Conservation (phyloP, 768 basidiomycete species). For the Rhodotorula toruloides region DNA sequence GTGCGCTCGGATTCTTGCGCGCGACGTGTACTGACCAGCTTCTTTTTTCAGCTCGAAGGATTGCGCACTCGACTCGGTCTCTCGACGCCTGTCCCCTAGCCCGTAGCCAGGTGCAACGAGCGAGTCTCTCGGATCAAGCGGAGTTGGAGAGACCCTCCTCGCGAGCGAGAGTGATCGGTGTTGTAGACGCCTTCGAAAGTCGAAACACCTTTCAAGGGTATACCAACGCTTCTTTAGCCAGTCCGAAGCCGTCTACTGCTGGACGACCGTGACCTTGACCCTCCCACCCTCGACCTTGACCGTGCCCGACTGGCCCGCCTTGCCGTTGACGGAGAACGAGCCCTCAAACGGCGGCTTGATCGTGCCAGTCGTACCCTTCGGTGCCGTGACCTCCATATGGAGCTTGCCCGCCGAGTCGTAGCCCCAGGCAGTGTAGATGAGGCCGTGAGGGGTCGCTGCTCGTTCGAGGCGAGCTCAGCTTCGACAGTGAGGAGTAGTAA, state of each 20-base stretch:
- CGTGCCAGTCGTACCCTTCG: neutral
- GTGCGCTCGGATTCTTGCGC: neutral
- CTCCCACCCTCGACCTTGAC: neutral
- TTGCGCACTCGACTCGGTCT: neutral
- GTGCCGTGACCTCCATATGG: neutral
- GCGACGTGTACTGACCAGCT: neutral
- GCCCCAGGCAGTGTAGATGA: neutral
- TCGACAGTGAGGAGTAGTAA: neutral
- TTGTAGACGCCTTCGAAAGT: no score
- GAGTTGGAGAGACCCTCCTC: no score
- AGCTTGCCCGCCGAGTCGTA: neutral
- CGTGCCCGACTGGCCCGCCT: neutral
- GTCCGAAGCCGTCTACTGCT: no score
- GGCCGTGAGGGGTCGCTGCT: neutral
- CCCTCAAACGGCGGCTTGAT: neutral
- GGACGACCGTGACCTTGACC: neutral
- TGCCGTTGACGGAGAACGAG: neutral
- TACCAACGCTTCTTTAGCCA: no score
- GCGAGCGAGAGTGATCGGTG: no score
- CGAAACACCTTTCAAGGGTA: no score
- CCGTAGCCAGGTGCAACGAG: no score
- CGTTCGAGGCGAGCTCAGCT: neutral
- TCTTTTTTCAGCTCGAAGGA: neutral
- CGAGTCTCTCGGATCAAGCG: no score
- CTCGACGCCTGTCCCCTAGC: neutral